A percentile compares a stretch with the other conserved stretches of the same genome.
These are phyloP conservation scores for Excoecaria agallocha DNA, from an alignment of 345 rosid species.

Conservation along the genomic window DNA sequence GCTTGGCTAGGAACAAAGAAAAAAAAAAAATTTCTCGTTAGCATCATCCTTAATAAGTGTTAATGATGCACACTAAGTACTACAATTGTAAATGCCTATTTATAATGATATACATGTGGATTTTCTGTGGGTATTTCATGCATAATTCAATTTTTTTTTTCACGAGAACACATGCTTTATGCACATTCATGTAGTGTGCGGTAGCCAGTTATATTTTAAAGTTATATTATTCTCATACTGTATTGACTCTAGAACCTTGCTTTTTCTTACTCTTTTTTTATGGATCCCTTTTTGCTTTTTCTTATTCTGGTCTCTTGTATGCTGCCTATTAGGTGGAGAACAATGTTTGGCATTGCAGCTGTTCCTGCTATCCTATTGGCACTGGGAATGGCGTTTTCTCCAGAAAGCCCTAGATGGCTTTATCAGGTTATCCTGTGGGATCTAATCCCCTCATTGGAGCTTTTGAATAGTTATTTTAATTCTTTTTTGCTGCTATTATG, in stretches of 20 bases:
- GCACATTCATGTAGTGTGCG: background rate
- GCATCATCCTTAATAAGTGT: background rate
- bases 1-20: background rate
- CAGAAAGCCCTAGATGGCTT: constrained; percentile 99
- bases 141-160: background rate
- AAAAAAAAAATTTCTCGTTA: background rate
- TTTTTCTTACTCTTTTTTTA: background rate
- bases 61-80: background rate
- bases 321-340: constrained; percentile 79
- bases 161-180: background rate
- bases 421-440: constrained; percentile 60
- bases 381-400: constrained; percentile 83
- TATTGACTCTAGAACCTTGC: background rate
- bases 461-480: constrained; percentile 2
- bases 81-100: background rate
- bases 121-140: background rate
- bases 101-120: background rate
- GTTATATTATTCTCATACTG: background rate
- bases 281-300: background rate
- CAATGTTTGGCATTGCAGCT: constrained; percentile 85
- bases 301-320: constrained; percentile 7
- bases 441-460: constrained; percentile 3
- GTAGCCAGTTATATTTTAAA: background rate
- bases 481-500: background rate
- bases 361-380: constrained; percentile 85